A percentile compares a stretch with the other conserved stretches of the same genome.
phyloP scores from a whole-genome alignment of 345 rosid species.

The Corymbia maculata region DNA sequence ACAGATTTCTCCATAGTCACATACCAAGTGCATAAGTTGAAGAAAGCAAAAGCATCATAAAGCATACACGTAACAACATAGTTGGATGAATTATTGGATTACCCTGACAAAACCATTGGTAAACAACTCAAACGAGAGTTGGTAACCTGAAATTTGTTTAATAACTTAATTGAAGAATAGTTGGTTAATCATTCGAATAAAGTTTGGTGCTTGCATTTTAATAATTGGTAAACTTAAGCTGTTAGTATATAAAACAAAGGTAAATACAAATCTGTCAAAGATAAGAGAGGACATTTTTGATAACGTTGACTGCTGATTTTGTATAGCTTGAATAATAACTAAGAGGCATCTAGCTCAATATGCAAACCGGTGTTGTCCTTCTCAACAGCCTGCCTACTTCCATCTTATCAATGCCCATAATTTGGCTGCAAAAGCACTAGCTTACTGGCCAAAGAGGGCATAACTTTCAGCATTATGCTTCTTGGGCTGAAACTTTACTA shows the following conservation, averaged over 20 bases:
- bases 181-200: neutral
- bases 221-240: neutral
- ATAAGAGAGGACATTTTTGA: neutral
- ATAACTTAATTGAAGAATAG: neutral
- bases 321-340: neutral
- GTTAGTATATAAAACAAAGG: neutral
- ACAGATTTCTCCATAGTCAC: accelerated
- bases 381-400: neutral
- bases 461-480: neutral
- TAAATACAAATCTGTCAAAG: neutral
- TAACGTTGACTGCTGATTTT: neutral
- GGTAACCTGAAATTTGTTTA: neutral
- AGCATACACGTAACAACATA: neutral
- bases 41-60: neutral
- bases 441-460: neutral
- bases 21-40: neutral
- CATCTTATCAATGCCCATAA: neutral
- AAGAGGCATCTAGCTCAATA: neutral
- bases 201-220: neutral
- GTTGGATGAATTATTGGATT: neutral
- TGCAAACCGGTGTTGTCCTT: neutral
- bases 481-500: neutral
- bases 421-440: neutral
- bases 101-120: neutral
- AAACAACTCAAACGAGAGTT: neutral